A percentile compares a stretch with the other conserved stretches of the same genome.
phyloP scores from a whole-genome alignment of 2,329 filamentous ascomycete species.

The Verruconis gallopava region DNA sequence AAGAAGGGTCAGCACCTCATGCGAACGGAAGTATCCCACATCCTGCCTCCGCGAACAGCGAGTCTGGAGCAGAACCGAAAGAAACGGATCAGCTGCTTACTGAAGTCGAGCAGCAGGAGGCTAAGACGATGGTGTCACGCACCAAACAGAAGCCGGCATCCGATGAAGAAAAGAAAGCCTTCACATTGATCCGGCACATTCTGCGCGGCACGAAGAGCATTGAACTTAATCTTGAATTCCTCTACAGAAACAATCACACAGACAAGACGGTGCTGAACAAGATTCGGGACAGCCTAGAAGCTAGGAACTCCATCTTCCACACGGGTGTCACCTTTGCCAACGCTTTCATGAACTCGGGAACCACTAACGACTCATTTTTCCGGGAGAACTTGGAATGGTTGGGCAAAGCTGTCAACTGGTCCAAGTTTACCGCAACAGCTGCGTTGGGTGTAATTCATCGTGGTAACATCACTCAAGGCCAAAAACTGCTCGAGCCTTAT shows the following conservation, averaged over 20 bases:
- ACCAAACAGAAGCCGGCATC: slow-evolving; percentile 31
- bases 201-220: slow-evolving; percentile 88
- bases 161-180: slow-evolving; percentile 41
- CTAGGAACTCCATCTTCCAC: slow-evolving; percentile 96
- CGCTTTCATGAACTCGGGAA: slow-evolving; percentile 98
- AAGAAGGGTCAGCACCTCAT: slow-evolving; percentile 26
- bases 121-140: slow-evolving; percentile 25
- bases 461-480: slow-evolving; percentile 84
- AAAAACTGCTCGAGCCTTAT: slow-evolving; percentile 89
- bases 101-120: slow-evolving; percentile 32
- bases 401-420: slow-evolving; percentile 98
- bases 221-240: slow-evolving; percentile 86
- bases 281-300: slow-evolving; percentile 87
- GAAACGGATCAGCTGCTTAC: slow-evolving; percentile 48
- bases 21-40: slow-evolving; percentile 24
- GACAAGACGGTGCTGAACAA: slow-evolving; percentile 91
- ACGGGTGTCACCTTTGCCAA: slow-evolving; percentile 95
- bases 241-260: slow-evolving; percentile 89
- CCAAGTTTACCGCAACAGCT: slow-evolving; percentile 95
- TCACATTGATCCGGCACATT: slow-evolving; percentile 45
- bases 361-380: slow-evolving; percentile 97
- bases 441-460: slow-evolving; percentile 93
- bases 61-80: slow-evolving; percentile 30
- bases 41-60: slow-evolving; percentile 17
- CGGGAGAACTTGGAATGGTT: slow-evolving; percentile 96